phyloP scores from a whole-genome alignment of 768 basidiomycete species.

The Suillus fuscotomentosus region DNA sequence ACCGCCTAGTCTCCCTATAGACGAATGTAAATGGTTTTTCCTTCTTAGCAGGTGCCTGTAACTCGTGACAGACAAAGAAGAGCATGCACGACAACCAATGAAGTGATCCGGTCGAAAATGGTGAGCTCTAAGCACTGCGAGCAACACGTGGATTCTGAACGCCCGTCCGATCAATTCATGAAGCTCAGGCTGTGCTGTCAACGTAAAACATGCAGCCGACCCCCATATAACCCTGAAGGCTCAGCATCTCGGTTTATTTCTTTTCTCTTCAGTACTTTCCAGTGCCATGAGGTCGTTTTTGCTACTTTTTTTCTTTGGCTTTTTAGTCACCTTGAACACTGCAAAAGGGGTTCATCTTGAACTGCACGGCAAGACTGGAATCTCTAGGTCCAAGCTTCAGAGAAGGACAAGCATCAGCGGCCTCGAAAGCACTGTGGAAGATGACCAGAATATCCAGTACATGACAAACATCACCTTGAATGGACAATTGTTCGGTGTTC shows the following conservation, averaged over 20 bases:
- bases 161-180: not conserved
- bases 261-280: not conserved
- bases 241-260: too few species aligned
- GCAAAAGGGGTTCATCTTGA: conserved; percentile 13
- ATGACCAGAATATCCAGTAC: conserved; percentile 36
- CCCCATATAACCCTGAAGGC: not conserved
- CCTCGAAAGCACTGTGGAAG: conserved; percentile 21
- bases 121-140: not conserved
- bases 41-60: not conserved
- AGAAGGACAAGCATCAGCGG: conserved; percentile 30
- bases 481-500: conserved; percentile 29
- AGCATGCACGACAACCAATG: not conserved
- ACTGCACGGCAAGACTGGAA: conserved; percentile 15
- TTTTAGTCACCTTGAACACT: conserved; percentile 10
- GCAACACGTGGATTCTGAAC: not conserved
- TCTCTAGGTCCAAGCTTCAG: conserved; percentile 11
- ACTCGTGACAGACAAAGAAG: not conserved
- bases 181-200: not conserved
- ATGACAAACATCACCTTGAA: conserved; percentile 39
- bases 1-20: not conserved
- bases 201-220: not conserved
- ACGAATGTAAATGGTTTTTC: not conserved
- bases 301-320: conserved; percentile 7
- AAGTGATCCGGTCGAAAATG: not conserved
- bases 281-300: conserved; percentile 12